Conservation (phyloP, 208 protist genomes). For the Crithidia acanthocephali region DNA sequence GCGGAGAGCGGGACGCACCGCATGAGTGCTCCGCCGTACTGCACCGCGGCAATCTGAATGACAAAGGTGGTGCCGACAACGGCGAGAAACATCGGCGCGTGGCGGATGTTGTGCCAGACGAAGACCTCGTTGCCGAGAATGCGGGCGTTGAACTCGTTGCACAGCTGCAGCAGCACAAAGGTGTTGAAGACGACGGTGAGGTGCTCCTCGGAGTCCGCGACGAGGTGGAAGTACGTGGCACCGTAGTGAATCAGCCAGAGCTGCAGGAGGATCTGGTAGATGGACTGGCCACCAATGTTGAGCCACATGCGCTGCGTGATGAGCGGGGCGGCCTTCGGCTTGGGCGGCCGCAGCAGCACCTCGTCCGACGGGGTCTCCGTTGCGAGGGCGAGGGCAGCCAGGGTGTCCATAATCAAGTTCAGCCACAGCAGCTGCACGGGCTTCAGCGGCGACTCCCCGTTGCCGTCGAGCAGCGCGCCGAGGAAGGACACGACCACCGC, state of each 20-base stretch:
- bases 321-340: conserved; percentile 86
- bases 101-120: conserved; percentile 60
- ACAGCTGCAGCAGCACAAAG: conserved; percentile 90
- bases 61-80: conserved; percentile 71
- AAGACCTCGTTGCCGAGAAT: conserved; percentile 50
- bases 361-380: conserved; percentile 86
- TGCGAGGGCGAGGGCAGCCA: conserved; percentile 92
- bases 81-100: conserved; percentile 57
- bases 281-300: conserved; percentile 77
- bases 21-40: conserved; percentile 84
- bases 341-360: conserved; percentile 76
- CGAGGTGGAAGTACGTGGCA: conserved; percentile 13
- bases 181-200: conserved; percentile 84
- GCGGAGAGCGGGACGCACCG: conserved; percentile 71
- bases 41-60: conserved; percentile 70
- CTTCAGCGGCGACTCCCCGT: conserved; percentile 85
- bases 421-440: conserved; percentile 94
- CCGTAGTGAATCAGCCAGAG: conserved; percentile 61
- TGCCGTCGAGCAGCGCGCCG: conserved; percentile 77
- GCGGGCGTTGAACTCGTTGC: conserved; percentile 91
- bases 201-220: conserved; percentile 34
- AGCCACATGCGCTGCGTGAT: conserved; percentile 94
- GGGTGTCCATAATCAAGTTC: conserved; percentile 95
- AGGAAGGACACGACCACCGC: conserved; percentile 93
- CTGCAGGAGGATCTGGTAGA: conserved; percentile 82